phyloP scores from a whole-genome alignment of 148 eudicot species.

The Rhododendron henanense region DNA sequence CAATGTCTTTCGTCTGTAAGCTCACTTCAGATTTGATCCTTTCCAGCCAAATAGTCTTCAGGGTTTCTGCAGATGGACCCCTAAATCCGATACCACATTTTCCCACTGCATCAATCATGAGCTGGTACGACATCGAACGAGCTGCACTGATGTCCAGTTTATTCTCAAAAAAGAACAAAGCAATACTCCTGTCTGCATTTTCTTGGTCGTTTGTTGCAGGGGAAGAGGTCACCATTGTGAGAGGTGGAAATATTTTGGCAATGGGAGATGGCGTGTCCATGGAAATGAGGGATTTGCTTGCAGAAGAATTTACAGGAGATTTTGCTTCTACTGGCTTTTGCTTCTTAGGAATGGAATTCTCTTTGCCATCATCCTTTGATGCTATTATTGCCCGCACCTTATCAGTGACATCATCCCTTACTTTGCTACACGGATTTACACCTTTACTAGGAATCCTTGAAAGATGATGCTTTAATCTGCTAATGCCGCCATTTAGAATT shows the following conservation, averaged over 20 bases:
- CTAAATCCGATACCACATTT: conserved; percentile 63
- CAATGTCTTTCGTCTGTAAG: conserved; percentile 59
- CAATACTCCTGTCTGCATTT: conserved; percentile 75
- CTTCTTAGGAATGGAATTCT: conserved; percentile 41
- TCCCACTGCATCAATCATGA: conserved; percentile 73
- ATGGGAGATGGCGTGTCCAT: conserved; percentile 39
- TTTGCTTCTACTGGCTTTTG: conserved; percentile 46
- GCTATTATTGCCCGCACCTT: conserved; percentile 67
- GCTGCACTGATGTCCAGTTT: conserved; percentile 78
- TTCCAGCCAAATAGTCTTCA: conserved; percentile 71
- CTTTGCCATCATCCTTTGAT: conserved; percentile 65
- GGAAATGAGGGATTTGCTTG: conserved; percentile 27
- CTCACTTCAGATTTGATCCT: conserved; percentile 64
- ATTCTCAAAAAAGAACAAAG: conserved; percentile 89
- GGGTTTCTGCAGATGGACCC: conserved; percentile 77
- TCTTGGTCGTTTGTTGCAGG: conserved; percentile 47
- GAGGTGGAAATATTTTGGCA: conserved; percentile 41
- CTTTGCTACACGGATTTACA: conserved; percentile 89
- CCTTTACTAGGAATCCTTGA: conserved; percentile 97
- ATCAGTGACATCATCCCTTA: conserved; percentile 83
- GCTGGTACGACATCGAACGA: conserved; percentile 76
- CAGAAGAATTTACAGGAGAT: conserved; percentile 36
- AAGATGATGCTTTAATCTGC: conserved; percentile 90
- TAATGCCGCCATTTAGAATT: conserved; percentile 83
- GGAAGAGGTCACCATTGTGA: conserved; percentile 26